Conservation (phyloP, 2,329 filamentous ascomycete species). For the Stagonosporopsis cucurbitacearum region DNA sequence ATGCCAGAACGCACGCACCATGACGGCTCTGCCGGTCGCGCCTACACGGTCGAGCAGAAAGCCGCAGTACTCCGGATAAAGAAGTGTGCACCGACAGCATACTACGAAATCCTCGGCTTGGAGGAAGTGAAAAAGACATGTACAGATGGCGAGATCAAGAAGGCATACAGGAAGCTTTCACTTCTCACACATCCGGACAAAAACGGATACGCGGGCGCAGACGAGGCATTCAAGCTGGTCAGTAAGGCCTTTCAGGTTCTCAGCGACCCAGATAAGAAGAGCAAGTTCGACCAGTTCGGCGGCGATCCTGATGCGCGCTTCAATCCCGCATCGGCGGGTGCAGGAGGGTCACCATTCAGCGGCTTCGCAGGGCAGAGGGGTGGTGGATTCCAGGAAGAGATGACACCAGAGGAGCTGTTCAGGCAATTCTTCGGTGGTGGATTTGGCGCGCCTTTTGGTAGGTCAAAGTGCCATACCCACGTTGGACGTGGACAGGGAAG, state of each 20-base stretch:
- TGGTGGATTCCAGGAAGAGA: slow-evolving; percentile 84
- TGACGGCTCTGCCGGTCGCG: slow-evolving; percentile 76
- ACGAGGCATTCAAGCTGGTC: slow-evolving; percentile 99
- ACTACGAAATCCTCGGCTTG: slow-evolving; percentile 91
- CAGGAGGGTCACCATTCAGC: slow-evolving; percentile 65
- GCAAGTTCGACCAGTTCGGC: slow-evolving; percentile 86
- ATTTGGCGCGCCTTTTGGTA: slow-evolving; percentile 70
- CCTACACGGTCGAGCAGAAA: slow-evolving; percentile 89
- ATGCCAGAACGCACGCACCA: slow-evolving; percentile 69
- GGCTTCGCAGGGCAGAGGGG: slow-evolving; percentile 63
- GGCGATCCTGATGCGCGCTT: slow-evolving; percentile 92
- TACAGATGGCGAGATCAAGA: slow-evolving; percentile 89
- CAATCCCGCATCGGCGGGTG: slow-evolving; percentile 61
- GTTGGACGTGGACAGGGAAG: slow-evolving; percentile 9
- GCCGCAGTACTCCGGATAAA: slow-evolving; percentile 88
- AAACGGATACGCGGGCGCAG: slow-evolving; percentile 93
- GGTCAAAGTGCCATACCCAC: slow-evolving; percentile 31
- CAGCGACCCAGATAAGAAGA: slow-evolving; percentile 90
- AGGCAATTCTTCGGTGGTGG: slow-evolving; percentile 92
- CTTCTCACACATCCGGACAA: slow-evolving; percentile 98
- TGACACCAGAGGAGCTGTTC: slow-evolving; percentile 96
- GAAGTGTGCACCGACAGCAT: slow-evolving; percentile 81
- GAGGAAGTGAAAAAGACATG: slow-evolving; percentile 68
- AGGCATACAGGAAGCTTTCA: slow-evolving; percentile 94
- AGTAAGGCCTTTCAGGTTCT: slow-evolving; percentile 91